These are phyloP conservation scores for Diospyros lotus DNA, from an alignment of 148 eudicot species.

Conservation along the genomic window DNA sequence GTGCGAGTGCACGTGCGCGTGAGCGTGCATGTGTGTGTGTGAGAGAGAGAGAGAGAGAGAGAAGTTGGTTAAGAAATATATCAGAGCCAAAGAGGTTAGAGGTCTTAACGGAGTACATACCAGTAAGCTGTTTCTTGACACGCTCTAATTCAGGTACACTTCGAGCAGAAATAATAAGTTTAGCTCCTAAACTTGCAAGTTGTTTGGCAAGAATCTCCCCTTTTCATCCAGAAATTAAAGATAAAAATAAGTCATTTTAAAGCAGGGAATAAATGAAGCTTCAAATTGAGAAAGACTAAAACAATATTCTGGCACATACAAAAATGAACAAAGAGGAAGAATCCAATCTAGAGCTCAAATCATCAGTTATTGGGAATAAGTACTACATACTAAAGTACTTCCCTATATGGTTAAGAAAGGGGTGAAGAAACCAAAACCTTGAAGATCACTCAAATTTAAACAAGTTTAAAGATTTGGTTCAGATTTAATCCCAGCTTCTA, in stretches of 20 bases:
- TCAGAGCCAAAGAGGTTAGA: slow-evolving; percentile 2
- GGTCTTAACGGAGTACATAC: slow-evolving; percentile 26
- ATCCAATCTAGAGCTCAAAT: not conserved
- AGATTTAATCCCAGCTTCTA: not conserved
- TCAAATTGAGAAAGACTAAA: not conserved
- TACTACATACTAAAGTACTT: not conserved
- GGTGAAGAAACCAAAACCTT: not conserved
- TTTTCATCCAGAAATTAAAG: slow-evolving; percentile 21
- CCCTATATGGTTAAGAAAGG: too few relatives aligned
- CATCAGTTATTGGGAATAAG: not conserved
- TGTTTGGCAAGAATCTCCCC: slow-evolving; percentile 90
- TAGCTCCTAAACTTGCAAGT: slow-evolving; percentile 86
- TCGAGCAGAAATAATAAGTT: slow-evolving; percentile 86
- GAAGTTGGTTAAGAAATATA: not conserved
- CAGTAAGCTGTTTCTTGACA: slow-evolving; percentile 70
- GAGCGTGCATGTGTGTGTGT: too few relatives aligned
- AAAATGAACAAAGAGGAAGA: not conserved
- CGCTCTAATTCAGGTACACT: slow-evolving; percentile 75
- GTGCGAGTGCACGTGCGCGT: too few relatives aligned
- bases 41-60: not conserved
- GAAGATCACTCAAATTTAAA: not conserved
- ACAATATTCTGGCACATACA: not conserved
- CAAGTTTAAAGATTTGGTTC: not conserved
- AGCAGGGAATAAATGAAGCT: slow-evolving; percentile 5
- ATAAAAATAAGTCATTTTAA: slow-evolving; percentile 9